Evolutionary conservation across 2,329 filamentous ascomycete species (phyloP), one percentile per base, ranked within the genome.

Genomic region (Chalara sp.): DNA sequence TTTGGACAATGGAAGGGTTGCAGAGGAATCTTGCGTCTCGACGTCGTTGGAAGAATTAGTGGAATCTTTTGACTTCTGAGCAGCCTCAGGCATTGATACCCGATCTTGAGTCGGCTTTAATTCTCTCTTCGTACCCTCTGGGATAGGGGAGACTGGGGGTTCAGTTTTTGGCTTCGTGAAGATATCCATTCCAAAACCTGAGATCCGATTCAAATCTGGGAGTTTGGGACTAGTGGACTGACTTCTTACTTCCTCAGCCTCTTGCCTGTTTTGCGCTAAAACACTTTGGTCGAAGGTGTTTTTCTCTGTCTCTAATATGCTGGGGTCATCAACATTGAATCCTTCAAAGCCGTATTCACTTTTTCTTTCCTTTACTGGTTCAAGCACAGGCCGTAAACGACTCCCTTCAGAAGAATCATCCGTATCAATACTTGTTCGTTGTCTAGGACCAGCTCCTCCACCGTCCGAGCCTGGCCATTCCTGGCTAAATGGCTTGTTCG

Each of bases 131-230:
- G 21, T 21, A 3, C 21, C 21, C 13, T 8, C 5, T 31, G 28
- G 43, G 6, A 41, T 42, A 31, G 54, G n/a, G 2, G 49, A 10
- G 12, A 46, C 46, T 32, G 49, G 31, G 21, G 41, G 51, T 31
- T 61, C 48, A 13, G 56, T 37, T 29, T 55, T 55, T 32, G 56
- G 31, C 32, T 44, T 44, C 5, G 73, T 72, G 54, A 83, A 82
- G 42, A 84, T 70, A 52, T 82, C 79, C 41, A 76, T 69, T 1
- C 79, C 79, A 61, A 84, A 84, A 1, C 72, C 72, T 41, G 81
- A 84, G 68, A 84, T 70, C 30, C 80, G 77, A 10, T 72, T 70
- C 4, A 85, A 59, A 53, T 79, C 72, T 7, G 81, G 81, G 13
- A 85, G 69, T 55, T 78, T 74, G 0, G 79, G 80, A 54, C 80